phyloP scores from a whole-genome alignment of 139 green algal genomes.

The Chlorella vulgaris region DNA sequence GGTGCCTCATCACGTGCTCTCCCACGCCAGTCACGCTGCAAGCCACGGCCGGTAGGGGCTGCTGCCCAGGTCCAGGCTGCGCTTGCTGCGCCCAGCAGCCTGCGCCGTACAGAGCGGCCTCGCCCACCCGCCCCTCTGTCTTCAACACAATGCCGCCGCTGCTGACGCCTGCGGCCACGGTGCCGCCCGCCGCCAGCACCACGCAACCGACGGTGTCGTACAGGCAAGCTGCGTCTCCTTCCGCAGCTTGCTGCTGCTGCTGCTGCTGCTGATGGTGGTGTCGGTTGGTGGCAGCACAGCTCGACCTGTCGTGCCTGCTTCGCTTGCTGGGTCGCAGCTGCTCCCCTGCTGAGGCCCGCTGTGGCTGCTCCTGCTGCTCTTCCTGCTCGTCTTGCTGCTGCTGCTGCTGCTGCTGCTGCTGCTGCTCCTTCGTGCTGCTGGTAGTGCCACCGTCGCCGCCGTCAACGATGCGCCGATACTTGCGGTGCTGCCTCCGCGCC shows the following conservation, averaged over 20 bases:
- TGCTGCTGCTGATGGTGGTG: constrained; percentile 4
- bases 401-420: not conserved
- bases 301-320: not conserved
- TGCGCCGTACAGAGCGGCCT: constrained; percentile 78
- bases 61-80: constrained; percentile 4
- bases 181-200: constrained; percentile 59
- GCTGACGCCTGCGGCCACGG: constrained; percentile 75
- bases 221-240: not conserved
- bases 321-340: not conserved
- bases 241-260: not conserved
- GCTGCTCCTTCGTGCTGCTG: not conserved
- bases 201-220: constrained; percentile 79
- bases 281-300: constrained; percentile 13
- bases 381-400: not conserved
- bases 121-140: constrained; percentile 71
- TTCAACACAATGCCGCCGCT: constrained; percentile 88
- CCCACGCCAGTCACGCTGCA: constrained; percentile 76
- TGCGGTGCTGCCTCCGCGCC: constrained; percentile 47
- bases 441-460: not conserved
- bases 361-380: not conserved
- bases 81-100: constrained; percentile 75
- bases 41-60: constrained; percentile 41
- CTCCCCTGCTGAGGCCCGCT: not conserved
- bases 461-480: constrained; percentile 65
- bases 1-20: constrained; percentile 67